Conservation (phyloP, 1,284 basidiomycete species). For the Apiotrichum gracile region DNA sequence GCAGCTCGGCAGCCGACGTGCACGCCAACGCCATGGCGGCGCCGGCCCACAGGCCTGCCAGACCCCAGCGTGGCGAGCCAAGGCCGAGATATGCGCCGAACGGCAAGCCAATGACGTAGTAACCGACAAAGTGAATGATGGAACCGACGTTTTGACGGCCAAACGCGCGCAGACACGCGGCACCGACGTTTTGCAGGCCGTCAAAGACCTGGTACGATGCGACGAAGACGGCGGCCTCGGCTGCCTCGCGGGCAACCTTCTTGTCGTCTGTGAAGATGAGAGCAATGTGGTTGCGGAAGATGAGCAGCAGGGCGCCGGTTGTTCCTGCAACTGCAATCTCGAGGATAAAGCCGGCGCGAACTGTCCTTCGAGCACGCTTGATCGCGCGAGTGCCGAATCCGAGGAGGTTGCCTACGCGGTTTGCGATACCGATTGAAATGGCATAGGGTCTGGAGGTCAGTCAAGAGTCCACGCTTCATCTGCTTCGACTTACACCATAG, state of each 20-base stretch:
- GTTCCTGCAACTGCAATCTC: constrained; percentile 16
- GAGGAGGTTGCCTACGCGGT: constrained; percentile 30
- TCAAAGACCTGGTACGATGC: constrained; percentile 24
- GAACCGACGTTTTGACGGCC: constrained; percentile 25
- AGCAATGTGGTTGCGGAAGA: constrained; percentile 18
- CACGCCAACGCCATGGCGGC: constrained; percentile 20
- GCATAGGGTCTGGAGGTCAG: constrained; percentile 16
- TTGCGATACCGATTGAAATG: constrained; percentile 20
- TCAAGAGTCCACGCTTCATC: no score
- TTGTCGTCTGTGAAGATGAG: constrained; percentile 21
- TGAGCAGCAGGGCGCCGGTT: constrained; percentile 14
- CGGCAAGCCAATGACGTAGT: constrained; percentile 26
- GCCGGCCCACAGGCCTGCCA: constrained; percentile 28
- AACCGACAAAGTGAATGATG: constrained; percentile 21
- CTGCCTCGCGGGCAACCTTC: constrained; percentile 17
- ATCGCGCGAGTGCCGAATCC: constrained; percentile 24
- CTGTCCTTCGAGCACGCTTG: constrained; percentile 17
- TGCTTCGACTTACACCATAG: constrained; percentile 8
- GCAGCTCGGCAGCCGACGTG: constrained; percentile 17
- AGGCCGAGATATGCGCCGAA: constrained; percentile 25
- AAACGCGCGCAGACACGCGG: constrained; percentile 27
- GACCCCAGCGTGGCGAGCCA: constrained; percentile 16
- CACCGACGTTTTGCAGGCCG: constrained; percentile 26
- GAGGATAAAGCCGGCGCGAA: constrained; percentile 23
- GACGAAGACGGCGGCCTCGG: constrained; percentile 18